Conservation (phyloP, 2,329 filamentous ascomycete genomes). For the Fusarium sp. region DNA sequence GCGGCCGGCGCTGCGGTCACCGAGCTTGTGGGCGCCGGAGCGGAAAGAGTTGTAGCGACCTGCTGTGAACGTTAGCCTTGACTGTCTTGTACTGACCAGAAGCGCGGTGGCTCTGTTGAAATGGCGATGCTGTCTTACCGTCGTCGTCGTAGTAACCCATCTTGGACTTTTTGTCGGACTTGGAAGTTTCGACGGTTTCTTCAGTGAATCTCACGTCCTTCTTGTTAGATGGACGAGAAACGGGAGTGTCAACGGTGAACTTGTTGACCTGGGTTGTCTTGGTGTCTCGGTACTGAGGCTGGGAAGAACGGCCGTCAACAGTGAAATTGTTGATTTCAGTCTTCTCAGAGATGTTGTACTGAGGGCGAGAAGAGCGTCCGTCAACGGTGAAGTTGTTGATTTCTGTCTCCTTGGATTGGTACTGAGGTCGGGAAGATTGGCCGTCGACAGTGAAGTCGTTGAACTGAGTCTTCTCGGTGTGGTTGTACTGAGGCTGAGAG, state of each 20-base stretch:
- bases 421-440: slow-evolving; percentile 36
- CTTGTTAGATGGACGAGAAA: slow-evolving; percentile 62
- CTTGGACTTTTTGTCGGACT: slow-evolving; percentile 62
- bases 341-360: slow-evolving; percentile 43
- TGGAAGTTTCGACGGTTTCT: slow-evolving; percentile 74
- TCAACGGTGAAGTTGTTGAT: slow-evolving; percentile 50
- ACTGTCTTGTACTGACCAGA: slow-evolving; percentile 2
- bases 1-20: slow-evolving; percentile 64
- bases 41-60: slow-evolving; percentile 72
- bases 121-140: slow-evolving; percentile 58
- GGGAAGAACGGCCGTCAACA: slow-evolving; percentile 45
- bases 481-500: slow-evolving; percentile 33
- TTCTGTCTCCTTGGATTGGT: slow-evolving; percentile 39
- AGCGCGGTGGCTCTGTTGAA: not conserved
- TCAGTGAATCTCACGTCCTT: slow-evolving; percentile 72
- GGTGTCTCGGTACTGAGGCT: slow-evolving; percentile 41
- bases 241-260: slow-evolving; percentile 53
- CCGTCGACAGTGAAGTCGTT: slow-evolving; percentile 39
- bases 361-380: slow-evolving; percentile 33
- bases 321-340: slow-evolving; percentile 51
- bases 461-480: slow-evolving; percentile 37
- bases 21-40: slow-evolving; percentile 68
- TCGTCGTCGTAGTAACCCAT: slow-evolving; percentile 77
- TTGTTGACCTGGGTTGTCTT: slow-evolving; percentile 44
- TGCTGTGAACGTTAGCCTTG: slow-evolving; percentile 51